Evolutionary conservation across 805 yeast genomes (phyloP), one percentile per base, ranked within the genome.

Genomic region (Ascoidea rubescens): DNA sequence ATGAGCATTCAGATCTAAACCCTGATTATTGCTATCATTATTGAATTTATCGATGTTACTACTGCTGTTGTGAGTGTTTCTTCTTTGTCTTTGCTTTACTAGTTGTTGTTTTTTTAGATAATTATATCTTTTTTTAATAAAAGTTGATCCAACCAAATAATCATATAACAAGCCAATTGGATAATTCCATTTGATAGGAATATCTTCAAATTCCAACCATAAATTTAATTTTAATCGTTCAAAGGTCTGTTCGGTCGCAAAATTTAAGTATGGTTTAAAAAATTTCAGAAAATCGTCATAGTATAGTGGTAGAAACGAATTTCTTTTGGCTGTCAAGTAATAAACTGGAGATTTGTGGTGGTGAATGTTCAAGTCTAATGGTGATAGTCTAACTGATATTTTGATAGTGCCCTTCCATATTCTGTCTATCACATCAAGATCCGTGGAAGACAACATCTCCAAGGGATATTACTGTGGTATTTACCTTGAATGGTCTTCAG

Each of bases 151-250:
- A 71, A 62, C 1, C 70, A 75, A 60, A 6, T 71, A 65, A 58
- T 87, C 95, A 60, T 73, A 79, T 1, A 81, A 63, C 4, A 84
- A 66, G 0, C 96, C 96, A 1, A 82, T 64, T 0, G 96, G 96
- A 55, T 78, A 69, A 57, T 84, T 79, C 95, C 96, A 88, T 50
- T 75, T 72, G 33, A 89, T 55, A 0, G 93, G 88, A 1, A 72
- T 79, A 4, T 67, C 73, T 37, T 81, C 82, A 60, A 70, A 75
- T 56, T 79, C 87, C 43, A 87, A 70, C 95, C 95, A 88, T 67
- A 80, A 71, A 1, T 63, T 62, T 5, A 54, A 43, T 0, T 58
- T 50, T 33, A 33, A 33, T 6, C 8, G 31, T 4, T 28, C 31
- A 30, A 14, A 42, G 30, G 42, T 21, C 6, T 31, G 42, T 12